Conservation (phyloP, 2,329 filamentous ascomycete genomes). For the Talaromyces verruculosus region DNA sequence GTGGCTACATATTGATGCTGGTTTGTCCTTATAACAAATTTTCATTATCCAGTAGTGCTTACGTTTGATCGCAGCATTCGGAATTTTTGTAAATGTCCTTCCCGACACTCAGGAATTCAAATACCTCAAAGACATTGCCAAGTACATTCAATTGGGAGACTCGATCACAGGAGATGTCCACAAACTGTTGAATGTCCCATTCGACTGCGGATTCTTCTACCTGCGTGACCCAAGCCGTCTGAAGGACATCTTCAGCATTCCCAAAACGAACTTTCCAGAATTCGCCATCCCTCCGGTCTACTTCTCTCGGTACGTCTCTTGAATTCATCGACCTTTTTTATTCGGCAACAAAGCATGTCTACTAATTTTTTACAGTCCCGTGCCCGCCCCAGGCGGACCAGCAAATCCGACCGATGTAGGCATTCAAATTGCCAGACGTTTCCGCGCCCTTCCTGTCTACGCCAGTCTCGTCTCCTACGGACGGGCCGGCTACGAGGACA, state of each 20-base stretch:
- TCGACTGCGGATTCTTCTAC: conserved; percentile 16
- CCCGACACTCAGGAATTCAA: conserved; percentile 3
- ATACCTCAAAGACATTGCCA: conserved; percentile 13
- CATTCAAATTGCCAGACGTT: conserved; percentile 2
- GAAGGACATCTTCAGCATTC: conserved; percentile 11
- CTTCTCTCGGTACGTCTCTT: conserved; percentile 4
- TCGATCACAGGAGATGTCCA: conserved; percentile 5
- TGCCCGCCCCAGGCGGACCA: conserved; percentile 2
- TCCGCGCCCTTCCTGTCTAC: conserved; percentile 9
- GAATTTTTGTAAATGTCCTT: conserved; percentile 11
- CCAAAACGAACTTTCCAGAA: not conserved
- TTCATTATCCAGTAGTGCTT: no score
- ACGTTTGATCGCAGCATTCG: conserved; percentile 2
- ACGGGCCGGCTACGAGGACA: conserved; percentile 3
- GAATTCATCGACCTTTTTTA: no score
- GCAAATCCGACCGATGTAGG: conserved; percentile 11
- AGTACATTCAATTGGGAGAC: conserved; percentile 7
- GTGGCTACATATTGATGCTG: conserved; percentile 10
- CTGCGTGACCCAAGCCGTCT: conserved; percentile 1
- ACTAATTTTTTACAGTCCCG: not conserved
- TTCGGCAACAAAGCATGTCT: no score
- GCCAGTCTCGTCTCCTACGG: conserved; percentile 4
- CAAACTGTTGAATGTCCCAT: conserved; percentile 9
- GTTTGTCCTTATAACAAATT: no score
- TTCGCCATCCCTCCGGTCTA: not conserved